phyloP scores from a whole-genome alignment of 2,329 filamentous ascomycete species.

The Claviceps sp. region DNA sequence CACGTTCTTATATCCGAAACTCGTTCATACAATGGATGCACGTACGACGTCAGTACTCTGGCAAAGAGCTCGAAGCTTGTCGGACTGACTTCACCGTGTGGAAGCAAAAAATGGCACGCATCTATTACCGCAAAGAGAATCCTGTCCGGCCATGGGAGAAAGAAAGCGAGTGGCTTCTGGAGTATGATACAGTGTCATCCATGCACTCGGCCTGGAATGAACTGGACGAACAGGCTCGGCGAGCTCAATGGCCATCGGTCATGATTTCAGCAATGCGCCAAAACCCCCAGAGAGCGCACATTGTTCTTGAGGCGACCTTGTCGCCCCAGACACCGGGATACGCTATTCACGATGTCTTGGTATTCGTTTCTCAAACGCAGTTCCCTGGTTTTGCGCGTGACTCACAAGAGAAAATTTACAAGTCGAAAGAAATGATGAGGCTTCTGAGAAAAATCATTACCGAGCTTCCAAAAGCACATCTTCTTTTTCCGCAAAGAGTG shows the following conservation, averaged over 20 bases:
- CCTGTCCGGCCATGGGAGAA: conserved; percentile 15
- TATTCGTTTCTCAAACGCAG: conserved; percentile 16
- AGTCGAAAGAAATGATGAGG: conserved; percentile 18
- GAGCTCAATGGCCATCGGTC: conserved; percentile 17
- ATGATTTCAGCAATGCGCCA: conserved; percentile 24
- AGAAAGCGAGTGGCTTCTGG: conserved; percentile 17
- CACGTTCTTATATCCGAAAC: neutral
- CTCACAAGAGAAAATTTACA: conserved; percentile 11
- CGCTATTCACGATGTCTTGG: conserved; percentile 22
- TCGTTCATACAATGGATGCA: conserved; percentile 19
- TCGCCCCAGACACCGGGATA: conserved; percentile 24
- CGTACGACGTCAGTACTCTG: conserved; percentile 15
- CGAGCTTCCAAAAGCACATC: conserved; percentile 15
- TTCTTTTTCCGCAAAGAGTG: conserved; percentile 25
- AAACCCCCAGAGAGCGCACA: conserved; percentile 17
- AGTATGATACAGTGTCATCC: conserved; percentile 13
- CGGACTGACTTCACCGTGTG: conserved; percentile 16
- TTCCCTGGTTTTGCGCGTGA: conserved; percentile 8
- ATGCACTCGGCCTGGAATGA: conserved; percentile 23
- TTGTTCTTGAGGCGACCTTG: conserved; percentile 25
- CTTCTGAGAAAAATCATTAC: conserved; percentile 17
- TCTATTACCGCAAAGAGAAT: conserved; percentile 5
- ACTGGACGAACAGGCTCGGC: conserved; percentile 14
- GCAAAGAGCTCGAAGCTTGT: conserved; percentile 11
- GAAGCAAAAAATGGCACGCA: conserved; percentile 14